These are phyloP conservation scores for Spizellomyces punctatus DNA, from an alignment of 192 early-diverging fungal species.

Conservation along the genomic window DNA sequence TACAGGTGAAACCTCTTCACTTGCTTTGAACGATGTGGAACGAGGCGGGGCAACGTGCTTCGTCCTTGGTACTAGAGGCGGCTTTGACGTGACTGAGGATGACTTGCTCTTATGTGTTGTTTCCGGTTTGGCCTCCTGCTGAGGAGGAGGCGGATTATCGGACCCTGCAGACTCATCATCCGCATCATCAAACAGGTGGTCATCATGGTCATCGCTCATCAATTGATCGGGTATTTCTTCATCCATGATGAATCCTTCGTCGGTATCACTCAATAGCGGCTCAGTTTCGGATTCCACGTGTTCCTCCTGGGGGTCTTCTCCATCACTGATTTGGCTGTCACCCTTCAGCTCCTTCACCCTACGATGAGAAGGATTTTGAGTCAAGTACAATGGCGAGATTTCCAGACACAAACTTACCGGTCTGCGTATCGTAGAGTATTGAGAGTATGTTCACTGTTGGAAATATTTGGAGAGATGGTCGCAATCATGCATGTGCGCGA, in stretches of 20 bases:
- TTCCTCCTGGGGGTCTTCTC: conserved; percentile 9
- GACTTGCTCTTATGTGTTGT: not conserved
- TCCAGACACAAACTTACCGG: conserved; percentile 52
- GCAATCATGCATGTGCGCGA: conserved; percentile 99
- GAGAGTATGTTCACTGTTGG: conserved; percentile 93
- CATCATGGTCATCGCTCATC: not conserved
- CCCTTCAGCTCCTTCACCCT: conserved; percentile 67
- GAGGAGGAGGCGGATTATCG: not conserved
- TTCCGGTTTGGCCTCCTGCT: too few species aligned
- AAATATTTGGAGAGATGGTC: conserved; percentile 93
- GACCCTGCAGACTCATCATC: not conserved
- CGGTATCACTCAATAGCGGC: not conserved
- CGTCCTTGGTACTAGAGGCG: not conserved
- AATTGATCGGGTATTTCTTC: conserved; percentile 1
- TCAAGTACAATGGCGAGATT: not conserved
- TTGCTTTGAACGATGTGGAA: conserved; percentile 1
- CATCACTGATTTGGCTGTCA: conserved; percentile 38
- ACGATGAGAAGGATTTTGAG: not conserved
- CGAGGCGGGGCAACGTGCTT: not conserved
- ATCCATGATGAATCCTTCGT: conserved; percentile 2
- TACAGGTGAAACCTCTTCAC: not conserved
- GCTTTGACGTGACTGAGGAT: not conserved
- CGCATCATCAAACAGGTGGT: not conserved
- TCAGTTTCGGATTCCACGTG: conserved; percentile 3
- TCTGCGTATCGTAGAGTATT: conserved; percentile 98